A percentile compares a stretch with the other conserved stretches of the same genome.
Evolutionary conservation across 2,329 filamentous ascomycete genomes (phyloP).

Genomic region (Endocalyx cinctus): DNA sequence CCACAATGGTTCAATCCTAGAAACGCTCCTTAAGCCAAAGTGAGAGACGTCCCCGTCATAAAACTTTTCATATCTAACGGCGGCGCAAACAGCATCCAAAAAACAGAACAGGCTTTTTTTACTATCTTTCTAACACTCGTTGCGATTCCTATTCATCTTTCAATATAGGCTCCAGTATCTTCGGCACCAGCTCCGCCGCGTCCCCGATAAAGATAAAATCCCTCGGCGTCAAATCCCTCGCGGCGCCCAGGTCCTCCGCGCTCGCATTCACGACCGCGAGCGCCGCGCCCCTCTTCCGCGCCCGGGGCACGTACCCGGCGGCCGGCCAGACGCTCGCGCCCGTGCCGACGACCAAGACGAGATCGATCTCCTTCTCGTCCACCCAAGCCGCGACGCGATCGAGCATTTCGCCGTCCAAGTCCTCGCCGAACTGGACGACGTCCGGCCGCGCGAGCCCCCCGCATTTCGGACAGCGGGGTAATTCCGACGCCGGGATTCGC

Average conservation of each 20-base stretch:
- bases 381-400: constrained; percentile 61
- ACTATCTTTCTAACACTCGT: too few species aligned
- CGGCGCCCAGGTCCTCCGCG: constrained; percentile 33
- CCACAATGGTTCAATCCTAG: too few species aligned
- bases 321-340: constrained; percentile 73
- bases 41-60: too few species aligned
- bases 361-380: constrained; percentile 51
- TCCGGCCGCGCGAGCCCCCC: constrained; percentile 66
- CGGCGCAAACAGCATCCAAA: too few species aligned
- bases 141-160: too few species aligned
- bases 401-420: constrained; percentile 58
- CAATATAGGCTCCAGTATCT: constrained; percentile 28
- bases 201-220: constrained; percentile 52
- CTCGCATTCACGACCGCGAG: constrained; percentile 77
- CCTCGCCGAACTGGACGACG: constrained; percentile 84
- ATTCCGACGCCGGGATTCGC: constrained; percentile 40
- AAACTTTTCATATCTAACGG: too few species aligned
- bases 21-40: too few species aligned
- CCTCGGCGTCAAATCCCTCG: constrained; percentile 33
- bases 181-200: constrained; percentile 42
- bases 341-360: constrained; percentile 83
- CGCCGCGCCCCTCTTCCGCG: constrained; percentile 59
- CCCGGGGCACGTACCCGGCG: constrained; percentile 65
- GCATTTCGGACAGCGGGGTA: constrained; percentile 70
- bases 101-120: too few species aligned